Conservation (phyloP, 306 rosid species). For the Sicyos baderoa region DNA sequence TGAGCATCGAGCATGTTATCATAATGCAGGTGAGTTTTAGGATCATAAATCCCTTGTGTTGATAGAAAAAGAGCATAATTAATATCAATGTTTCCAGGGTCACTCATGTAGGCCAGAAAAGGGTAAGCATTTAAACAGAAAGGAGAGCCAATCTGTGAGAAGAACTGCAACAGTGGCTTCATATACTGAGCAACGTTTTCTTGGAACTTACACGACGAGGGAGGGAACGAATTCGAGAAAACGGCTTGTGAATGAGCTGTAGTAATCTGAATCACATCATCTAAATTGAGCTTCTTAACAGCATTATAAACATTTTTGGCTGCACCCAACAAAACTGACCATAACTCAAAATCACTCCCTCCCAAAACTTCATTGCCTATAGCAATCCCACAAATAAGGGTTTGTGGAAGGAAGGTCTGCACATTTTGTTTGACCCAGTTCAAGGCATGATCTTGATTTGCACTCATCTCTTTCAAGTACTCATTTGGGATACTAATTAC, state of each 20-base stretch:
- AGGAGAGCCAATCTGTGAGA: conserved; percentile 75
- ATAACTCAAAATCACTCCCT: conserved; percentile 35
- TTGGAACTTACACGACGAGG: conserved; percentile 65
- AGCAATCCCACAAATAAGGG: conserved; percentile 67
- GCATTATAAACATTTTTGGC: conserved; percentile 71
- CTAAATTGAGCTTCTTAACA: conserved; percentile 40
- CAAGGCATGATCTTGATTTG: conserved; percentile 63
- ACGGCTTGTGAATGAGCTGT: conserved; percentile 76
- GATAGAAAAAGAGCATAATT: conserved; percentile 81
- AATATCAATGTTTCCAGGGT: conserved; percentile 63
- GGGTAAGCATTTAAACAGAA: conserved; percentile 91
- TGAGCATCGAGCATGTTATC: conserved; percentile 97
- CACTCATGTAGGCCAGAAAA: conserved; percentile 47
- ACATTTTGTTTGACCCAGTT: conserved; percentile 79
- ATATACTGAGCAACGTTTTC: conserved; percentile 58
- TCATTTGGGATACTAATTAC: conserved; percentile 73
- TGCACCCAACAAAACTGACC: conserved; percentile 62
- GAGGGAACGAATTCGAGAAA: conserved; percentile 65
- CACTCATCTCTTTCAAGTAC: conserved; percentile 58
- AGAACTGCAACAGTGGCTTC: conserved; percentile 77
- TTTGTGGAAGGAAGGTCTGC: conserved; percentile 63
- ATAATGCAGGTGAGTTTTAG: conserved; percentile 52
- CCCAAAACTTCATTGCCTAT: conserved; percentile 84
- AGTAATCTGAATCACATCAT: conserved; percentile 52
- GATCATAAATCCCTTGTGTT: conserved; percentile 56